Evolutionary conservation across 2,329 filamentous ascomycete genomes (phyloP).

Genomic region (Mycosphaerella arachidis): DNA sequence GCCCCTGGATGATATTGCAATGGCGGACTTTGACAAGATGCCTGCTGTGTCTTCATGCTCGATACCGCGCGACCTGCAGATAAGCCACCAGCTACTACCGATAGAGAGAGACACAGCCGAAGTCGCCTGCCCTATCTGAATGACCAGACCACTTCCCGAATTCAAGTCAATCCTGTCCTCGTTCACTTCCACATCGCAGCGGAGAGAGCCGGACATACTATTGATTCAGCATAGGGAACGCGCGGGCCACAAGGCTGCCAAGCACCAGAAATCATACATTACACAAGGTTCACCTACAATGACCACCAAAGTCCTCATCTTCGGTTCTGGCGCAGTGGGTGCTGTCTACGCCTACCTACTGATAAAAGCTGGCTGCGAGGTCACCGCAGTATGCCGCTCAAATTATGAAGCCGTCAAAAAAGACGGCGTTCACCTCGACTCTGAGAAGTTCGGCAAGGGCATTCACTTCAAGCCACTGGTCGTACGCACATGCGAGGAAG

Average conservation of each 20-base stretch:
- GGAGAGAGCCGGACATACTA: background rate
- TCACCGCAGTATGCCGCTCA: constrained; percentile 44
- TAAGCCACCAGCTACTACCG: no score
- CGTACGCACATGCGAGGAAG: constrained; percentile 35
- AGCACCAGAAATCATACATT: no score
- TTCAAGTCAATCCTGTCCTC: background rate
- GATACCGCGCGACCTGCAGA: no score
- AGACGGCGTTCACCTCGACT: constrained; percentile 41
- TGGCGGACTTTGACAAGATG: no score
- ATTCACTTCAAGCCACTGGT: constrained; percentile 36
- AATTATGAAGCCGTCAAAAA: constrained; percentile 41
- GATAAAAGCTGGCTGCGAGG: constrained; percentile 34
- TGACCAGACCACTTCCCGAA: no score
- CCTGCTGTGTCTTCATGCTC: no score
- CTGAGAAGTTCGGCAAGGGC: constrained; percentile 34
- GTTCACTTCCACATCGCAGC: background rate
- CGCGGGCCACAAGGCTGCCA: no score
- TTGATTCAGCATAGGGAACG: no score
- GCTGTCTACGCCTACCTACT: constrained; percentile 42
- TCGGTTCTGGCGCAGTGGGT: constrained; percentile 42
- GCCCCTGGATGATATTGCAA: no score
- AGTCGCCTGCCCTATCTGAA: background rate
- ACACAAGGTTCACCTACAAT: background rate
- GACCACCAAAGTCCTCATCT: constrained; percentile 36
- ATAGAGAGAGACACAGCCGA: no score